Percentiles rank a stretch among this genome's conserved stretches.
phyloP scores from a whole-genome alignment of 75 land plant species.

The Adiantum capillusveneris region DNA sequence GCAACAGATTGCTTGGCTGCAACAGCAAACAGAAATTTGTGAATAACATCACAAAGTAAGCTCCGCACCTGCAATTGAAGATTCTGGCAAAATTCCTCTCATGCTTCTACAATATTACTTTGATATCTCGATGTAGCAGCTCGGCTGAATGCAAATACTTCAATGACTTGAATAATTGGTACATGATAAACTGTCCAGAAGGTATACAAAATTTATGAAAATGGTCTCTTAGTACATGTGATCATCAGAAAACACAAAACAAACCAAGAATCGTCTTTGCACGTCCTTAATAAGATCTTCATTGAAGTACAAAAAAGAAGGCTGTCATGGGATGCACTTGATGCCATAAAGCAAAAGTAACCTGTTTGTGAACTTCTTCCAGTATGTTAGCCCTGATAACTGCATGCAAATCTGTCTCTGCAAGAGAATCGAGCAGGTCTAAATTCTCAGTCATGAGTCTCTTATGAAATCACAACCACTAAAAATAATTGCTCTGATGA shows the following conservation, averaged over 20 bases:
- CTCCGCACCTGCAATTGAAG: background rate
- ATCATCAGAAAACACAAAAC: too few relatives aligned
- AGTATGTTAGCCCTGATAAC: conserved; percentile 39
- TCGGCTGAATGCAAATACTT: conserved; percentile 33
- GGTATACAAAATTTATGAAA: background rate
- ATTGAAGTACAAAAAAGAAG: too few relatives aligned
- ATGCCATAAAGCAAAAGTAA: background rate
- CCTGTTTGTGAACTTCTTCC: conserved; percentile 38
- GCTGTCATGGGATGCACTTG: too few relatives aligned
- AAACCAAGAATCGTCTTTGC: too few relatives aligned
- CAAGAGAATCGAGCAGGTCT: background rate
- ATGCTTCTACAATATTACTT: conserved; percentile 10
- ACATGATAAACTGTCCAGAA: conserved; percentile 33
- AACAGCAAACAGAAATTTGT: background rate
- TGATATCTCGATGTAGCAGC: conserved; percentile 34
- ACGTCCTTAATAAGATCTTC: too few relatives aligned
- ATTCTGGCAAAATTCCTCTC: background rate
- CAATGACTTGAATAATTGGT: conserved; percentile 35
- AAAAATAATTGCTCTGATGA: too few relatives aligned
- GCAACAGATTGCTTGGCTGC: conserved; percentile 34
- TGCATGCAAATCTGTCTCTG: conserved; percentile 40
- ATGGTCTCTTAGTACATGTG: too few relatives aligned
- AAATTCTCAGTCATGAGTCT: background rate
- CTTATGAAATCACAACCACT: too few relatives aligned
- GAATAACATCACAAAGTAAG: background rate